Evolutionary conservation across 2,329 filamentous ascomycete genomes (phyloP), one percentile per base, ranked within the genome.

Genomic region (Fusarium sp.): DNA sequence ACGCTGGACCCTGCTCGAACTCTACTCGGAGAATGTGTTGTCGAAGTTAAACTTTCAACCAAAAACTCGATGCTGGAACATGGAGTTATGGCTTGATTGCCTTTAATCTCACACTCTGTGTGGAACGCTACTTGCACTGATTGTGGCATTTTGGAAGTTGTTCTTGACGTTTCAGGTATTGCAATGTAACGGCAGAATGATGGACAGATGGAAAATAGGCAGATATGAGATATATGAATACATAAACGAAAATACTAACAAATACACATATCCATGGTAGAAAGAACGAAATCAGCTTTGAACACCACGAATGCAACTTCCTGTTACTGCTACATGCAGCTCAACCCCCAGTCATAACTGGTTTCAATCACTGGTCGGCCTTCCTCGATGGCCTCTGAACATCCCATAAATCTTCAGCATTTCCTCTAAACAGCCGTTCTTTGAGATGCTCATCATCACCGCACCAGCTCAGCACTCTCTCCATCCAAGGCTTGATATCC

Each of bases 401-500:
- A 69, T 71, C 74, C 82, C 82, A 84, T 63, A 91, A 77, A 41
- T 85, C 83, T 74, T 89, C 84, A 2, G 89, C 87, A 72, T 91
- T 91, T 26, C 79, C 80, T 48, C 84, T 83, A 71, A 91, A 90
- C 1, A 91, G 76, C 54, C 85, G 84, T 58, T 87, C 82, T 28
- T 84, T 79, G 41, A 89, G 77, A 13, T 79, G 71, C 10, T 82
- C 79, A 59, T 86, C 82, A 3, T 82, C 80, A 4, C 81, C 83
- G 71, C 87, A 89, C 84, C 88, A 87, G 20, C 85, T 81, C 61
- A 91, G 77, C 54, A 88, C 87, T 58, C 79, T 82, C 65, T 89
- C 83, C 33, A 89, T 77, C 77, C 78, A 79, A 0, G 77, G 77
- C 35, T 53, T 81, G 28, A 90, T 87, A 74, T 91, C 86, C 5